Evolutionary conservation across 1,284 basidiomycete genomes (phyloP), one percentile per base, ranked within the genome.

Genomic region (Neonothopanus nambi): DNA sequence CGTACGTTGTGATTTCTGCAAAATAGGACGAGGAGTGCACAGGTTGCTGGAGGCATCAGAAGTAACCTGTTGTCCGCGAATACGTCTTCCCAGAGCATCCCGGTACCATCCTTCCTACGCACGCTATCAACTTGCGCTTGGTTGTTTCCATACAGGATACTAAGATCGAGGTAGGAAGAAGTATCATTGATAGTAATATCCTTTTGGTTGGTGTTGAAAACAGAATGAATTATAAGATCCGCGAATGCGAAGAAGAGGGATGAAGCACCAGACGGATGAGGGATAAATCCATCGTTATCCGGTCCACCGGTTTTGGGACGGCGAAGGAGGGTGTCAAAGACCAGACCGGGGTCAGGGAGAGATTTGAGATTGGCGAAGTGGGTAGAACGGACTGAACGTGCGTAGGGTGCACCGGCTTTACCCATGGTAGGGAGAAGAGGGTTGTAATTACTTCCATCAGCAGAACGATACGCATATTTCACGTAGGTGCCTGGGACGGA

Each of bases 191-290:
- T 79, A 0, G 72, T 77, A 68, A 71, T 74, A 63, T 87, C 75
- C 2, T 37, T 52, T 41, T 64, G 71, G 58, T 80, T 75, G 3
- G 89, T 91, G 57, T 85, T 74, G 73, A 92, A 92, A 58, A 88
- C 75, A 56, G 72, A 78, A 66, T 93, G 90, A 59, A 88, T 91
- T 57, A 93, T 75, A 52, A 91, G 70, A 60, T 89, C 79, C 7
- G 91, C 91, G 60, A 90, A 89, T 0, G 87, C 84, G 61, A 93
- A 93, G 68, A 89, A 87, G 24, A 90, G 69, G 45, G 78, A 78
- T 9, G 82, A 86, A 48, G 89, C 77, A 24, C 83, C 81, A 18
- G 77, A 80, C 13, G 81, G 84, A 63, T 86, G 84, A 24, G 52
- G 52, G 26, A 38, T 47, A 28, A 53, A 53, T 33, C 45, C 45